Base-by-base conservation (phyloP, 2,329 filamentous ascomycete genomes). In the Pezicula carpinea region DNA sequence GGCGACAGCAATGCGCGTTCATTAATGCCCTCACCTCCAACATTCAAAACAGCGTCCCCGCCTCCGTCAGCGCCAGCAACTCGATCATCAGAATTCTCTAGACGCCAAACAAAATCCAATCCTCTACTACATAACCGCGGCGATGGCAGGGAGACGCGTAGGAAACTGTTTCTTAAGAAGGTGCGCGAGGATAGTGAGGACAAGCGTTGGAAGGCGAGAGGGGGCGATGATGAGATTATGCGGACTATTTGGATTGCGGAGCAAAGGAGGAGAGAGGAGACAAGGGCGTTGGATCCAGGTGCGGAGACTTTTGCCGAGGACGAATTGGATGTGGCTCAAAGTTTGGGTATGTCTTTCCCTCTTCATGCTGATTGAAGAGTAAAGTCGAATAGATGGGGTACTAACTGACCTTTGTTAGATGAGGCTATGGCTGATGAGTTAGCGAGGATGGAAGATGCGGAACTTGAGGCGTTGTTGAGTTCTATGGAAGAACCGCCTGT, bases 91-190 rank as follows among this genome's bases (percentile, higher is more conserved):
- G 10, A 39, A 22, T 13, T 32, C 19, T 7, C 17, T 47, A 33
- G 11, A 45, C 43, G 41, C 45, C 38, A 38, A 5, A 29, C 18
- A 42, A 39, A 41, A 47, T 3, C 21, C 17, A 46, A 42, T 22
- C 17, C 44, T n/a, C 32, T 29, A 10, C 32, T 23, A 23, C 40
- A 49, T 45, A 38, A 33, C 29, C 51, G 11, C 13, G 38, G 38
- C 21, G 79, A 89, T 60, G 72, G 73, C 1, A 79, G 82, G 46
- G 82, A 88, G 60, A 72, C 76, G 45, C 71, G 87, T 48, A 72
- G 87, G 39, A 77, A 78, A 26, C 69, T 85, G 47, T 92, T 92
- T 57, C 68, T 92, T 49, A 79, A 82, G 60, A 85, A 75, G 43
- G 81, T 86, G 15, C 72, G 79, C 49, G 75, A 80, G 57, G 74